These are phyloP conservation scores for Knoxdaviesia proteae DNA, from an alignment of 2,329 filamentous ascomycete genomes.

Conservation along the genomic window DNA sequence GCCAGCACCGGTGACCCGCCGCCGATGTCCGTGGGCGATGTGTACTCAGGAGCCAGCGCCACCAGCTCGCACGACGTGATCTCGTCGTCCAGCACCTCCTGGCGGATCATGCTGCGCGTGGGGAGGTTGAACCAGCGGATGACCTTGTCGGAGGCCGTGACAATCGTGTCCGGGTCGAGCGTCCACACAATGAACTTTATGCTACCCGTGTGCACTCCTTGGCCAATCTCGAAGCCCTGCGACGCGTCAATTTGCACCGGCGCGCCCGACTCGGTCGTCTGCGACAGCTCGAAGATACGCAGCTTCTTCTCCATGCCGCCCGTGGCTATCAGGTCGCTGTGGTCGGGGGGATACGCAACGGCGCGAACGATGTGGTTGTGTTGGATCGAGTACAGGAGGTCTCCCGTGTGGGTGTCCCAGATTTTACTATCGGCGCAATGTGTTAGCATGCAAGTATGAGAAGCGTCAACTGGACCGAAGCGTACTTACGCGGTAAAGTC, in stretches of 20 bases:
- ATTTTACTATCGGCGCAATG: slow-evolving; percentile 45
- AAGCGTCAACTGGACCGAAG: background rate
- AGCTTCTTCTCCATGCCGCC: slow-evolving; percentile 94
- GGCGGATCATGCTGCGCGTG: slow-evolving; percentile 50
- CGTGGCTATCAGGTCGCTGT: slow-evolving; percentile 70
- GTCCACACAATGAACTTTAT: slow-evolving; percentile 98
- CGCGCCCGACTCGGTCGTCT: slow-evolving; percentile 20
- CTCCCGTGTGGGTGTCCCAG: slow-evolving; percentile 91
- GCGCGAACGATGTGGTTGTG: slow-evolving; percentile 93
- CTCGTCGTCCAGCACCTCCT: slow-evolving; percentile 60
- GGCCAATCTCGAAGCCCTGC: slow-evolving; percentile 66
- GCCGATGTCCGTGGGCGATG: slow-evolving; percentile 40
- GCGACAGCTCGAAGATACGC: slow-evolving; percentile 71
- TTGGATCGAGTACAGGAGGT: slow-evolving; percentile 67
- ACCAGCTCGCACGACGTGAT: slow-evolving; percentile 89
- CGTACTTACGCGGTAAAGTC: slow-evolving; percentile 73
- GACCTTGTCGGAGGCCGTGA: slow-evolving; percentile 81
- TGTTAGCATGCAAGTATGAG: slow-evolving; percentile 10
- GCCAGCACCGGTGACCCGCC: slow-evolving; percentile 55
- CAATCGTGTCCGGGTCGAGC: slow-evolving; percentile 64
- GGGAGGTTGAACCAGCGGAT: slow-evolving; percentile 89
- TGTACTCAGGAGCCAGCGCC: slow-evolving; percentile 35
- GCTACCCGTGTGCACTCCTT: slow-evolving; percentile 60
- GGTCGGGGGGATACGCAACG: slow-evolving; percentile 69
- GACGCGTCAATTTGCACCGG: slow-evolving; percentile 27